These are phyloP conservation scores for Forsythia viridissima DNA, from an alignment of 257 asterid genomes.

Conservation along the genomic window DNA sequence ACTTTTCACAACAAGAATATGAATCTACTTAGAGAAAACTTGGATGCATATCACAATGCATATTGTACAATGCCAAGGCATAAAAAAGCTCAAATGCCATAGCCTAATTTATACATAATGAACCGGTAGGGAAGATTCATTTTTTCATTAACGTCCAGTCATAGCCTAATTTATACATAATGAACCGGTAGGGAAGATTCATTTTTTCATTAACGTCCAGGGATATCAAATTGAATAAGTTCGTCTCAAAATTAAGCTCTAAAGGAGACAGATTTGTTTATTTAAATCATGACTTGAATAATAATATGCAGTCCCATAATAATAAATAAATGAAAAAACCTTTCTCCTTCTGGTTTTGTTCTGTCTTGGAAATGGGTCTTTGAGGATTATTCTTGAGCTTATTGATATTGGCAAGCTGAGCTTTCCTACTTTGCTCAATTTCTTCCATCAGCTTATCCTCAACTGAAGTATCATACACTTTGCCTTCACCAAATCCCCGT, in stretches of 20 bases:
- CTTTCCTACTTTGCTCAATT: constrained; percentile 75
- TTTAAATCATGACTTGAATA: background rate
- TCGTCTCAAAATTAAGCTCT: background rate
- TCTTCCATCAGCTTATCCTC: constrained; percentile 93
- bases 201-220: too few relatives aligned
- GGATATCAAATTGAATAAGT: background rate
- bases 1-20: background rate
- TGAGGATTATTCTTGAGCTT: constrained; percentile 62
- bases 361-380: constrained; percentile 36
- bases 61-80: constrained; percentile 10
- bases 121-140: background rate
- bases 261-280: background rate
- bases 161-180: background rate
- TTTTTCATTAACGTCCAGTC: too few relatives aligned
- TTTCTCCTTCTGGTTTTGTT: constrained; percentile 41
- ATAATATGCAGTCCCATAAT: background rate
- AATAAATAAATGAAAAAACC: constrained; percentile 30
- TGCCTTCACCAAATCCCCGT: constrained; percentile 91
- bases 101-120: background rate
- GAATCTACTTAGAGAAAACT: constrained; percentile 8
- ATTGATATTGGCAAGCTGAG: constrained; percentile 76
- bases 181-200: background rate
- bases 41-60: background rate
- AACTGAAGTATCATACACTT: constrained; percentile 74
- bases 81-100: background rate